Conservation (phyloP, 2,329 filamentous ascomycete genomes). For the Tolypocladium sp. region DNA sequence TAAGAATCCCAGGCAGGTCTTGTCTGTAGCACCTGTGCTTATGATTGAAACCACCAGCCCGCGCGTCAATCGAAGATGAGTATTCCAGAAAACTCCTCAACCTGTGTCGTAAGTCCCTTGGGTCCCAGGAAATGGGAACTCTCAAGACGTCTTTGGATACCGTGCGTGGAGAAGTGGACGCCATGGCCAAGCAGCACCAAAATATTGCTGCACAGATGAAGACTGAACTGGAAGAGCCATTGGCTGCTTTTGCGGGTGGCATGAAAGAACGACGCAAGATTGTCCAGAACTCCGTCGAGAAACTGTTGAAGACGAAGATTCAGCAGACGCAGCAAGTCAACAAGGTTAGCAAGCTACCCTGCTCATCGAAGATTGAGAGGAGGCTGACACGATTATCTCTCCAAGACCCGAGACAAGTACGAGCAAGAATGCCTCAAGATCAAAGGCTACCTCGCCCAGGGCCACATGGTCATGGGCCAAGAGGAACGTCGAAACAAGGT, state of each 20-base stretch:
- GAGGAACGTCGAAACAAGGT: slow-evolving; percentile 98
- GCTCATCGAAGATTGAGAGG: too few species aligned
- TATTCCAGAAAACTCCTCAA: slow-evolving; percentile 84
- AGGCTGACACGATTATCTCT: background rate
- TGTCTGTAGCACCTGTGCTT: background rate
- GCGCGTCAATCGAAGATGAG: slow-evolving; percentile 91
- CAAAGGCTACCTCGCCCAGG: slow-evolving; percentile 95
- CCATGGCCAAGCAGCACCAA: slow-evolving; percentile 89
- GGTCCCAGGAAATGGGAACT: slow-evolving; percentile 78
- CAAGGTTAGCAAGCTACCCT: slow-evolving; percentile 52
- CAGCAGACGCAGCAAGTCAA: slow-evolving; percentile 87
- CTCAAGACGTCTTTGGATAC: slow-evolving; percentile 79
- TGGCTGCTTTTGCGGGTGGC: slow-evolving; percentile 82
- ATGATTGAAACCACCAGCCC: slow-evolving; percentile 41
- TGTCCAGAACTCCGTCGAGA: slow-evolving; percentile 87
- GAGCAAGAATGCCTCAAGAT: slow-evolving; percentile 98
- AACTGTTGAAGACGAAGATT: slow-evolving; percentile 84
- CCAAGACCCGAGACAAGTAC: slow-evolving; percentile 77
- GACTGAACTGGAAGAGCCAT: slow-evolving; percentile 85
- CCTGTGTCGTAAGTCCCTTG: slow-evolving; percentile 79
- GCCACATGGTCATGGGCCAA: slow-evolving; percentile 99
- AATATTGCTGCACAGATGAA: slow-evolving; percentile 91
- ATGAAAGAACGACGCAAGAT: slow-evolving; percentile 98
- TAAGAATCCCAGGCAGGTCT: slow-evolving; percentile 27
- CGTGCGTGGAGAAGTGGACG: slow-evolving; percentile 79